Evolutionary conservation across 768 basidiomycete species (phyloP).

Genomic region (Agrocybe praecox): DNA sequence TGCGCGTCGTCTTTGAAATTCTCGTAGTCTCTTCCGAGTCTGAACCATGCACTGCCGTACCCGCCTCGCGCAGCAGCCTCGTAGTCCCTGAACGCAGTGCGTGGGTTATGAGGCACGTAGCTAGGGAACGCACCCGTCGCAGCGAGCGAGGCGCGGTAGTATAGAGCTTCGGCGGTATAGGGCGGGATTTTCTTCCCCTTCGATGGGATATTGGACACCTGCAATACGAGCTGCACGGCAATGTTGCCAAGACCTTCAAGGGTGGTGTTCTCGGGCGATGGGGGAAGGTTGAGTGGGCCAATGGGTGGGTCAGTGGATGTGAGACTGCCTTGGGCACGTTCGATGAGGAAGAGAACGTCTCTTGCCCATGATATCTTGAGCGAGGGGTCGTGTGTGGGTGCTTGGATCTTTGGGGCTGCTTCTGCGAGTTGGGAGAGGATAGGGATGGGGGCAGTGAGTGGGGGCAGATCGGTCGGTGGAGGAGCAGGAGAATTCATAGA

Average conservation of each 20-base stretch:
- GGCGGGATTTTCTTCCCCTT: conserved; percentile 25
- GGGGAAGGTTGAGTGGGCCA: conserved; percentile 43
- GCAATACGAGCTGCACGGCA: conserved; percentile 67
- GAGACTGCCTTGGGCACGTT: conserved; percentile 35
- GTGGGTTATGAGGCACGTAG: conserved; percentile 64
- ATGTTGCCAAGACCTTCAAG: conserved; percentile 61
- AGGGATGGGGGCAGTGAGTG: conserved; percentile 40
- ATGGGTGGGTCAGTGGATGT: conserved; percentile 44
- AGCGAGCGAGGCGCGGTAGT: conserved; percentile 74
- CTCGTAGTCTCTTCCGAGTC: conserved; percentile 91
- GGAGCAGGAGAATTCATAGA: conserved; percentile 16
- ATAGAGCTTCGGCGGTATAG: conserved; percentile 72
- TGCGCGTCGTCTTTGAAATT: conserved; percentile 73
- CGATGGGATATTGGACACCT: conserved; percentile 41
- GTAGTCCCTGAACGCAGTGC: conserved; percentile 87
- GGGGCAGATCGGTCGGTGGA: conserved; percentile 36
- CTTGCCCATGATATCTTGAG: conserved; percentile 78
- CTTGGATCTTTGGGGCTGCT: conserved; percentile 52
- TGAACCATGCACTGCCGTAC: conserved; percentile 85
- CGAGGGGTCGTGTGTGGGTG: conserved; percentile 55
- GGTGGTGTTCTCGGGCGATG: conserved; percentile 53
- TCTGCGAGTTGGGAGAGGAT: conserved; percentile 55
- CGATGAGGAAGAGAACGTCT: conserved; percentile 81
- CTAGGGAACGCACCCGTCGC: conserved; percentile 74
- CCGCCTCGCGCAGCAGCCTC: conserved; percentile 83